Evolutionary conservation across 2,329 filamentous ascomycete genomes (phyloP).

Genomic region (Dactylonectria macrodidyma): DNA sequence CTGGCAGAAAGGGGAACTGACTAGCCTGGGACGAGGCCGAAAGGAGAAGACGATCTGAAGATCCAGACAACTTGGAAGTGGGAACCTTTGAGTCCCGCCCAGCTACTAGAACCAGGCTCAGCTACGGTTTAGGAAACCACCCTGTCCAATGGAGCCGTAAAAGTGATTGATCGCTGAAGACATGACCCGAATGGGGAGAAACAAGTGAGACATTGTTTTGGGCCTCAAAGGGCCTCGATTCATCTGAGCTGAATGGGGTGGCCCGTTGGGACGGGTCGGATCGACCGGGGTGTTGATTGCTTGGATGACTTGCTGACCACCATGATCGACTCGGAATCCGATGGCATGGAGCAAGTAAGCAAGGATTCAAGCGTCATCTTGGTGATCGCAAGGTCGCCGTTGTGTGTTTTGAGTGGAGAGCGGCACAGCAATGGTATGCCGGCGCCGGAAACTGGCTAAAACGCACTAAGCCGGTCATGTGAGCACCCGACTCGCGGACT

Average conservation of each 20-base stretch:
- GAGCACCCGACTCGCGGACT: neutral
- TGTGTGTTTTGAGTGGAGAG: neutral
- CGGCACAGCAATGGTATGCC: too few species aligned
- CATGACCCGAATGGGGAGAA: conserved; percentile 2
- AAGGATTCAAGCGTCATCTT: neutral
- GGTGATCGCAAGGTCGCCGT: neutral
- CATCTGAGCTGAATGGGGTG: neutral
- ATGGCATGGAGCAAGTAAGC: neutral
- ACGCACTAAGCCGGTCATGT: neutral
- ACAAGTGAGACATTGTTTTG: neutral
- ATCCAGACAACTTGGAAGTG: conserved; percentile 2
- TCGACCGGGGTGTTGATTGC: neutral
- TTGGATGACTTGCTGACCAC: neutral
- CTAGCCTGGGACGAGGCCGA: neutral
- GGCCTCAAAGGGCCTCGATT: neutral
- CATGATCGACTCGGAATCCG: neutral
- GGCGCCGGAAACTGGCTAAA: too few species aligned
- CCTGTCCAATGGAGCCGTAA: neutral
- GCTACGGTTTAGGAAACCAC: neutral
- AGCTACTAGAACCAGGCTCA: neutral
- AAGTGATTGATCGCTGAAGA: neutral
- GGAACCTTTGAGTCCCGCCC: neutral
- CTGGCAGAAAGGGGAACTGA: conserved; percentile 6
- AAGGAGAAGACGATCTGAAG: conserved; percentile 3
- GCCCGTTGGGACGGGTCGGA: conserved; percentile 9